Base-by-base conservation (phyloP, 352 stramenopile genomes). In the Thalassiosira mediterranea region DNA sequence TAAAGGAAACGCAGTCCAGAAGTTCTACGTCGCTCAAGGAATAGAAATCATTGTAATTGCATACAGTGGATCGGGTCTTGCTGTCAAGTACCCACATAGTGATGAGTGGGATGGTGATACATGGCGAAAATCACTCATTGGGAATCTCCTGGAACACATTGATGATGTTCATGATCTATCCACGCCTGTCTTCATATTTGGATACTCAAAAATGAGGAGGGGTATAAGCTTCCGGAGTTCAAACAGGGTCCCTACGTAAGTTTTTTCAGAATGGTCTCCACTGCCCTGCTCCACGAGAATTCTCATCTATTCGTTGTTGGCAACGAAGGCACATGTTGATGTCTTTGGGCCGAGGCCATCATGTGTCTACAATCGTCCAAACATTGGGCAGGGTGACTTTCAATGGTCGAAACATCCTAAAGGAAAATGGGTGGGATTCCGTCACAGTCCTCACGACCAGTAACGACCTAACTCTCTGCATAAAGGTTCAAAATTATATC, bases 191-290 rank as follows among this genome's bases (percentile, higher is more conserved):
- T 63, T 79, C n/a, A 29, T 66, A 13, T 79, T 79, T 67, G 69
- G 69, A 19, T 79, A 65, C n/a, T 29, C 21, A n/a, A 71, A 63
- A 47, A 79, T 79, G 69, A 40, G 49, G 15, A 38, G 69, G 52
- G 26, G 59, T 31, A 64, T 57, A 17, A 62, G 37, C 15, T 79
- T 66, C 56, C 57, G 69, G 23, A 23, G 51, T n/a, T 23, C 7
- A 15, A 15, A 32, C 1, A 38, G 17, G 42, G 11, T 10, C 23
- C 10, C 42, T 28, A 38, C 51, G 4, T 59, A 40, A 4, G 17
- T 28, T 40, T 34, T 19, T 32, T 40, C 28, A 29, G 23, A 44
- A 67, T n/a, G n/a, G n/a, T n/a, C n/a, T n/a, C n/a, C n/a, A n/a
- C n/a, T n/a, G n/a, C n/a, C n/a, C n/a, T n/a, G n/a, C n/a, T n/a